Conservation (phyloP, 495 filamentous ascomycete genomes). For the Trichoderma erinaceum region DNA sequence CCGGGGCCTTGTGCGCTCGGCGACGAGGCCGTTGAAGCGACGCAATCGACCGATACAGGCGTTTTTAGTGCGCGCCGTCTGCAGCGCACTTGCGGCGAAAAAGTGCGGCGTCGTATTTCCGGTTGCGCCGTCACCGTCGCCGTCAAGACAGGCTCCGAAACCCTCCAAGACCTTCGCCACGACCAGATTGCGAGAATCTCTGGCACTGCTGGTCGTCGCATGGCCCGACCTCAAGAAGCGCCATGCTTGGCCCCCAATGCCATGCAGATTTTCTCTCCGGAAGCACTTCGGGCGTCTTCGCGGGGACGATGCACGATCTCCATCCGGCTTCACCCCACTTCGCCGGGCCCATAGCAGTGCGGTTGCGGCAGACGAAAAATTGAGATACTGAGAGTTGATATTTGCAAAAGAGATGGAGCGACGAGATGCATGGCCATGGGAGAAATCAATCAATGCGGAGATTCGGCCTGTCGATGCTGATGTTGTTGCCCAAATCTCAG, state of each 20-base stretch:
- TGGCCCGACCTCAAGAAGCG: neutral
- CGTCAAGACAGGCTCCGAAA: neutral
- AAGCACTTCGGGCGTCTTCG: conserved; percentile 10
- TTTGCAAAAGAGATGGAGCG: neutral
- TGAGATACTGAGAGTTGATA: neutral
- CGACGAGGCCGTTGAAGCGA: neutral
- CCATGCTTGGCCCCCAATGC: neutral
- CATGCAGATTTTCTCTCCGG: neutral
- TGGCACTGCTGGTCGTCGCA: neutral
- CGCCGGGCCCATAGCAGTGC: neutral
- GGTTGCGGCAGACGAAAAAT: neutral
- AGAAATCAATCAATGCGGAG: neutral
- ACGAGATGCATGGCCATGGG: neutral
- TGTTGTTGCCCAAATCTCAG: neutral
- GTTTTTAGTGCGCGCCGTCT: neutral
- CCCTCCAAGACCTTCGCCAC: neutral
- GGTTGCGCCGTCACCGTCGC: conserved; percentile 1
- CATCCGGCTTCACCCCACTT: conserved; percentile 11
- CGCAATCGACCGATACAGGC: neutral
- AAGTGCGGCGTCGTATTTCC: conserved; percentile 4
- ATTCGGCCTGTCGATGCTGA: neutral
- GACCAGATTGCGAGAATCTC: neutral
- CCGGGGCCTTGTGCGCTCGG: neutral
- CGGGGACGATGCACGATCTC: conserved; percentile 2
- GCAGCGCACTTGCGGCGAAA: neutral